Evolutionary conservation across 257 asterid genomes (phyloP).

Genomic region (Anisodus acutangulus): DNA sequence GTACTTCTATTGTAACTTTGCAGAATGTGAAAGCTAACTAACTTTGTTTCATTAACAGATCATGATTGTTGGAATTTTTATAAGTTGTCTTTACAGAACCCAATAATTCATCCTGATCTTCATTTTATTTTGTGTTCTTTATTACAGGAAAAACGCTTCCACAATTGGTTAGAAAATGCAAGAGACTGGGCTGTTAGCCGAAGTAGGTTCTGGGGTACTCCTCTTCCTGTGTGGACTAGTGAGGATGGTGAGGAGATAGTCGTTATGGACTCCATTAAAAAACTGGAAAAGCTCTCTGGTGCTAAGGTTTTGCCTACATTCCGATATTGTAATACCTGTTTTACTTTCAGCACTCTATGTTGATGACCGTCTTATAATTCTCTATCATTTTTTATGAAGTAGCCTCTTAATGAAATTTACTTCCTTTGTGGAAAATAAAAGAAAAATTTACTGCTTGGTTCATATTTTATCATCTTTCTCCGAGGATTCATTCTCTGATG

Average conservation of each 20-base stretch:
- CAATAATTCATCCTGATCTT: neutral
- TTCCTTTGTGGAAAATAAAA: neutral
- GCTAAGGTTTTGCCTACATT: constrained; percentile 43
- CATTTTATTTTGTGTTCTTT: neutral
- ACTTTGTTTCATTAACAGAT: constrained; percentile 1
- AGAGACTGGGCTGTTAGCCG: constrained; percentile 99
- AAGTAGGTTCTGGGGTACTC: constrained; percentile 99
- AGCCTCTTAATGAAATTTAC: neutral
- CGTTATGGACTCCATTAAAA: constrained; percentile 85
- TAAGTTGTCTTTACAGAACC: neutral
- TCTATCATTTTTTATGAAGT: neutral
- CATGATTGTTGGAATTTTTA: constrained; percentile 18
- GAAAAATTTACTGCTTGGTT: neutral
- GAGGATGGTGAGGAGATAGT: constrained; percentile 84
- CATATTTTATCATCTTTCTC: neutral
- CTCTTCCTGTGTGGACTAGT: constrained; percentile 94
- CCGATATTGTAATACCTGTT: constrained; percentile 1
- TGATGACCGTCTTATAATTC: neutral
- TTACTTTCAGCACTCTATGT: neutral
- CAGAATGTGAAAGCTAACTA: neutral
- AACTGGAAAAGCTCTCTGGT: constrained; percentile 87
- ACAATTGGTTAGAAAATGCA: constrained; percentile 98
- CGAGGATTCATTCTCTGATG: neutral
- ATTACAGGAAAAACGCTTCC: constrained; percentile 83
- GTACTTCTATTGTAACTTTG: neutral